A percentile compares a stretch with the other conserved stretches of the same genome.
Conservation (phyloP, 805 yeast species). For the Cyberlindnera xishuangbannaensis region DNA sequence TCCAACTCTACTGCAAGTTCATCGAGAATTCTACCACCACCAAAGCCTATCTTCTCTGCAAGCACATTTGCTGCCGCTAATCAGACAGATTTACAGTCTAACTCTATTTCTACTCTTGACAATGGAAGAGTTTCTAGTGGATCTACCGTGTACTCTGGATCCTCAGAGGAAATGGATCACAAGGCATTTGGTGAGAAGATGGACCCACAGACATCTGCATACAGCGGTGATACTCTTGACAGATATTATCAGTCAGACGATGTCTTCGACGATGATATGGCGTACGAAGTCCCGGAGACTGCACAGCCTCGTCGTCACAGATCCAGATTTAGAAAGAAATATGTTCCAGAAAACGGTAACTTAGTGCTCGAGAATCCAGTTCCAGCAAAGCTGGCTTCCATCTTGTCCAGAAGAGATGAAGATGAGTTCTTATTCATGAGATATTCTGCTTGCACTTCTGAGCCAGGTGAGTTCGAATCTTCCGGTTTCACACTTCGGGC, state of each 20-base stretch:
- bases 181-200: constrained; percentile 20
- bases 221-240: constrained; percentile 35
- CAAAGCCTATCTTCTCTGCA: constrained; percentile 61
- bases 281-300: constrained; percentile 32
- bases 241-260: constrained; percentile 22
- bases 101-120: constrained; percentile 13
- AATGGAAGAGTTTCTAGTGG: constrained; percentile 30
- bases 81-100: constrained; percentile 11
- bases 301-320: constrained; percentile 58
- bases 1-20: constrained; percentile 28
- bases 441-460: constrained; percentile 93
- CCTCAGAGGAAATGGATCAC: constrained; percentile 4
- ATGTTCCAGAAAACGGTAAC: constrained; percentile 71
- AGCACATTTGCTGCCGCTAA: constrained; percentile 58
- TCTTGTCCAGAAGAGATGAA: constrained; percentile 79
- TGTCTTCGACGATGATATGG: constrained; percentile 41
- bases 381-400: constrained; percentile 80
- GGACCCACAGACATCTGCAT: constrained; percentile 16
- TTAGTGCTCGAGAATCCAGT: constrained; percentile 90
- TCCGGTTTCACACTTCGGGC: constrained; percentile 85
- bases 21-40: constrained; percentile 48
- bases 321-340: constrained; percentile 65
- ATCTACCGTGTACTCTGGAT: constrained; percentile 16
- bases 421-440: constrained; percentile 96
- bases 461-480: constrained; percentile 76